Evolutionary conservation across 2,329 filamentous ascomycete species (phyloP), one percentile per base, ranked within the genome.

Genomic region (Chaetothyriales sp.): DNA sequence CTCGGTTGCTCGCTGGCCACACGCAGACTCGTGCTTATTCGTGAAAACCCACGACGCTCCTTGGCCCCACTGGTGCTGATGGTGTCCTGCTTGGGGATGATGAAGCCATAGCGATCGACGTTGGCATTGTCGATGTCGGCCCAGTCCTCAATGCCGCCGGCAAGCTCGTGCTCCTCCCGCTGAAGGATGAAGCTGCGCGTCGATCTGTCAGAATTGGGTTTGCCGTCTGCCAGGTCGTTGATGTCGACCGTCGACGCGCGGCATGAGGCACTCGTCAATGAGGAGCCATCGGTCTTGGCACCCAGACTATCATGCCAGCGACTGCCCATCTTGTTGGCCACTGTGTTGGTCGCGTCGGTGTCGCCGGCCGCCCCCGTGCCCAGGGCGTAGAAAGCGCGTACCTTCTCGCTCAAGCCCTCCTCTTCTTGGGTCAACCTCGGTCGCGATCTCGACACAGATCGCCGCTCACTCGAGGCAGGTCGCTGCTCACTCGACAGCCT

Each of bases 101-200:
- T 83, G 65, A 83, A 83, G 8, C 80, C 80, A 62, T 83, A 83
- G 54, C 80, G 72, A 63, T 83, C 80, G 2, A 83, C 78, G 55
- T 81, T 74, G 13, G 69, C 74, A 5, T 71, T 76, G 18, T 75
- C 70, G 9, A 83, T 67, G 63, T 82, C 73, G 54, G 77, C 72
- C 80, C 80, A 83, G 58, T 83, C 79, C 57, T 83, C 80, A 47
- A 82, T 73, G 2, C 80, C 80, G 6, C 80, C 80, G 19, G 80
- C 79, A 29, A 77, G 65, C 64, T 83, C 80, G 48, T 71, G 68
- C 9, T 73, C 68, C 56, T 81, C 75, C 57, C 74, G 70, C 48
- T 69, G 46, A 33, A 47, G 10, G 28, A 28, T 5, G 15, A 22
- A 10, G 18, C 29, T 22, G 13, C 22, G 22, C 20, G 20, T 22